Conservation (phyloP, 2,329 filamentous ascomycete genomes). For the Fonsecaea pedrosoi region DNA sequence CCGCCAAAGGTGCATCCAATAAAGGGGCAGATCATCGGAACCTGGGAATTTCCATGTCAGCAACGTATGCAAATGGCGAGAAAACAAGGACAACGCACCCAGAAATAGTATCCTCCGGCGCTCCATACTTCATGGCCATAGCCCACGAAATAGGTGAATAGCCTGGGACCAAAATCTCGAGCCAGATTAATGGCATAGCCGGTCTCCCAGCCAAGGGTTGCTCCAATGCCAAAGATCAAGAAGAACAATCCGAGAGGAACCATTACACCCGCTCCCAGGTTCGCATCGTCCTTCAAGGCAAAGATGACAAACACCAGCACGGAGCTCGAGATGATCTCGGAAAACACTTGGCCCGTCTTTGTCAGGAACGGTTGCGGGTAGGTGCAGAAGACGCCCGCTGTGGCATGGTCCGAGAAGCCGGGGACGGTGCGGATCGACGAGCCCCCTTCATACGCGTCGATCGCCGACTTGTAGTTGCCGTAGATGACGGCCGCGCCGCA, state of each 20-base stretch:
- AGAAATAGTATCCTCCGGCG: slow-evolving; percentile 68
- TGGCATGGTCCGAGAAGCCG: slow-evolving; percentile 59
- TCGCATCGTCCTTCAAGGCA: slow-evolving; percentile 61
- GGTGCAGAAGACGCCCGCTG: slow-evolving; percentile 70
- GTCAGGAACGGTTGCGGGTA: slow-evolving; percentile 69
- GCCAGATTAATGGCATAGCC: slow-evolving; percentile 73
- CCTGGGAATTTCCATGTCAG: slow-evolving; percentile 47
- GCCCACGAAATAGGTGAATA: slow-evolving; percentile 67
- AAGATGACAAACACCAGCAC: slow-evolving; percentile 71
- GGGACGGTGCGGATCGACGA: slow-evolving; percentile 64
- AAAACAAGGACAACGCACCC: slow-evolving; percentile 50
- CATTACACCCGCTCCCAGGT: slow-evolving; percentile 61
- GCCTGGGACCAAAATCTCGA: slow-evolving; percentile 68
- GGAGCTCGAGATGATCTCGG: slow-evolving; percentile 67
- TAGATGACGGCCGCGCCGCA: slow-evolving; percentile 61
- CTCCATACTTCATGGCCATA: slow-evolving; percentile 67
- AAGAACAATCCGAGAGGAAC: slow-evolving; percentile 68
- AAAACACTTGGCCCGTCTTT: slow-evolving; percentile 67
- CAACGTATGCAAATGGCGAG: slow-evolving; percentile 10
- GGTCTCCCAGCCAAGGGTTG: slow-evolving; percentile 72
- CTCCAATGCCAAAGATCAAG: slow-evolving; percentile 71
- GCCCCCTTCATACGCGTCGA: slow-evolving; percentile 66
- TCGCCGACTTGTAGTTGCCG: slow-evolving; percentile 64
- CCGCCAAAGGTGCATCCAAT: slow-evolving; percentile 65
- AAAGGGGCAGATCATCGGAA: slow-evolving; percentile 72